phyloP scores from a whole-genome alignment of 768 basidiomycete genomes.

The Boletus tomentosulus region DNA sequence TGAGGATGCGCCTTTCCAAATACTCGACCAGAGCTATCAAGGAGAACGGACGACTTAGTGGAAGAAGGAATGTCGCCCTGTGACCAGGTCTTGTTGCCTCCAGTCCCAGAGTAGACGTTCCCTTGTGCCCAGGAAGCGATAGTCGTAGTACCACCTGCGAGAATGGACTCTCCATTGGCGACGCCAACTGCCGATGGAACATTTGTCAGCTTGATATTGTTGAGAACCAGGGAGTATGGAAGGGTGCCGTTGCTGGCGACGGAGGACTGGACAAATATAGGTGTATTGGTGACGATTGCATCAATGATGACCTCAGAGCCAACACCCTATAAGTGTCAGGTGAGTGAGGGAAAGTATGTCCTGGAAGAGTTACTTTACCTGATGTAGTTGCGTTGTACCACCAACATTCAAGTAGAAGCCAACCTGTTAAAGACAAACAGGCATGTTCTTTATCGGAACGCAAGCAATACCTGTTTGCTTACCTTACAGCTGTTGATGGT shows the following conservation, averaged over 20 bases:
- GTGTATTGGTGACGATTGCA: conserved; percentile 39
- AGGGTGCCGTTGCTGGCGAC: conserved; percentile 24
- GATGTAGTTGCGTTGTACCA: conserved; percentile 26
- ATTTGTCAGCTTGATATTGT: conserved; percentile 33
- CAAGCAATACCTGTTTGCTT: background rate
- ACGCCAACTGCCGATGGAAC: conserved; percentile 34
- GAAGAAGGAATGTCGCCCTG: conserved; percentile 45
- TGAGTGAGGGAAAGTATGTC: background rate
- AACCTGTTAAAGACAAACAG: conserved; percentile 20
- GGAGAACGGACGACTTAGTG: conserved; percentile 49
- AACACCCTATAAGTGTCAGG: conserved; percentile 29
- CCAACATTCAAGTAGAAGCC: conserved; percentile 45
- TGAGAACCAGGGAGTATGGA: conserved; percentile 33
- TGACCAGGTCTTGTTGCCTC: conserved; percentile 40
- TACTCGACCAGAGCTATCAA: conserved; percentile 56
- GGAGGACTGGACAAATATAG: conserved; percentile 41
- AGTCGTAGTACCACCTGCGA: conserved; percentile 35
- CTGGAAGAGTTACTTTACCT: conserved; percentile 24
- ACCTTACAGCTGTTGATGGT: conserved; percentile 39
- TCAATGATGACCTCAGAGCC: conserved; percentile 45
- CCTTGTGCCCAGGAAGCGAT: conserved; percentile 70
- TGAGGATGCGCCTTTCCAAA: conserved; percentile 64
- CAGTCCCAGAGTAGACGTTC: conserved; percentile 58
- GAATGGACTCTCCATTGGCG: conserved; percentile 29
- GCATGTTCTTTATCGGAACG: background rate